Evolutionary conservation across 164 flowering plant species (phyloP).

Genomic region (Akebia trifoliata): DNA sequence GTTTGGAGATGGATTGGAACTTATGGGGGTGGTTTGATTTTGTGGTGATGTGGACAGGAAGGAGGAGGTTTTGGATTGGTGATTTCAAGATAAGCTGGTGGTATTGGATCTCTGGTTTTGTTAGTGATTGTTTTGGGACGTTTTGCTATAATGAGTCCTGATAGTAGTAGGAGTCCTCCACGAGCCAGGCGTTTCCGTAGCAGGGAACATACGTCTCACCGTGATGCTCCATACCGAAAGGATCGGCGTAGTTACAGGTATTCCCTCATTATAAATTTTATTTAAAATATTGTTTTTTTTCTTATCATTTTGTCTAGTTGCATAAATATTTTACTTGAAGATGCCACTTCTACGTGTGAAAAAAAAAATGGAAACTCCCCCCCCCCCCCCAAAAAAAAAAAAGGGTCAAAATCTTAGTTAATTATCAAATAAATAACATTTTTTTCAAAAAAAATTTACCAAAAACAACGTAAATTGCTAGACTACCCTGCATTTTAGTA

Average conservation of each 20-base stretch:
- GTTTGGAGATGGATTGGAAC: constrained; percentile 13
- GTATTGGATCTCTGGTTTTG: constrained; percentile 5
- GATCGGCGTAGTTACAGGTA: constrained; percentile 28
- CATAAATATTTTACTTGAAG: background rate
- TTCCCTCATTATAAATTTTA: background rate
- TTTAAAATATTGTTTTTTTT: background rate
- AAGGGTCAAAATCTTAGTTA: too few relatives aligned
- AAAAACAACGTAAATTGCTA: too few relatives aligned
- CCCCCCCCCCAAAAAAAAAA: too few relatives aligned
- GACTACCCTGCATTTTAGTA: too few relatives aligned
- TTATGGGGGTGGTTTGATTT: constrained; percentile 25
- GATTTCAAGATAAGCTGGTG: constrained; percentile 8
- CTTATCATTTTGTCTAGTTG: background rate
- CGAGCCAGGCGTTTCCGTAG: constrained; percentile 25
- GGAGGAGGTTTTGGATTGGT: constrained; percentile 12
- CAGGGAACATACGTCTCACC: constrained; percentile 26
- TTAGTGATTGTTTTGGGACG: constrained; percentile 2
- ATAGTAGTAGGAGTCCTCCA: constrained; percentile 28
- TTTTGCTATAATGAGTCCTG: constrained; percentile 15
- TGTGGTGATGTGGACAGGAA: constrained; percentile 25
- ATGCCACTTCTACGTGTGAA: too few relatives aligned
- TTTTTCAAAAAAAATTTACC: background rate
- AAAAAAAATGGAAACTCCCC: too few relatives aligned
- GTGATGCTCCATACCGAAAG: constrained; percentile 35
- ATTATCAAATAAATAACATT: too few relatives aligned